Evolutionary conservation across 169 alveolate genomes (phyloP).

Genomic region (Plasmodium cynomolgi): DNA sequence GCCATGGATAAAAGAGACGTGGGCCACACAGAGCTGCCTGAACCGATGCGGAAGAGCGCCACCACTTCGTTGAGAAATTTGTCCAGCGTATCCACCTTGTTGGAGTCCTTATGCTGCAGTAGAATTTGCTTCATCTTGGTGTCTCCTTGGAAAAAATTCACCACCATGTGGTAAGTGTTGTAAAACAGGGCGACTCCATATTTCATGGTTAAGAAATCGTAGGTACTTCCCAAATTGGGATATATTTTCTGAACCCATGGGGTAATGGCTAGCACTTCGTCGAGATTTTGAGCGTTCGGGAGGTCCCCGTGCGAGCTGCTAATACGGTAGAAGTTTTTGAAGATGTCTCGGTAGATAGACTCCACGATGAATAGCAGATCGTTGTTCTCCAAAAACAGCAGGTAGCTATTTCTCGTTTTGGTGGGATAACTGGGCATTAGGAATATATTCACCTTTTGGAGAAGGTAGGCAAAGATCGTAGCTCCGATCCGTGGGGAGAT

Average conservation of each 20-base stretch:
- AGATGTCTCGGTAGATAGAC: constrained; percentile 8
- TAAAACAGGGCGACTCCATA: constrained; percentile 18
- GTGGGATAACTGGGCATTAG: constrained; percentile 43
- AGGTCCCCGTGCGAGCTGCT: not conserved
- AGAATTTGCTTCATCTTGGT: not conserved
- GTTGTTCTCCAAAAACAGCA: constrained; percentile 22
- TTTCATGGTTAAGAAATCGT: constrained; percentile 45
- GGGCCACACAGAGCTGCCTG: not conserved
- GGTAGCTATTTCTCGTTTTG: not conserved
- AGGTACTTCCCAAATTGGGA: constrained; percentile 15
- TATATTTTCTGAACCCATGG: constrained; percentile 37
- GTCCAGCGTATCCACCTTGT: constrained; percentile 17
- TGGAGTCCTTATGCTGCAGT: not conserved
- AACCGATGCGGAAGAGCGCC: not conserved
- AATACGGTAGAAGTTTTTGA: constrained; percentile 9
- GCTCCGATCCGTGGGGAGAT: constrained; percentile 47
- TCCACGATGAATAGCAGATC: constrained; percentile 21
- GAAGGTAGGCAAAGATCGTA: constrained; percentile 3
- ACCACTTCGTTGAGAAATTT: constrained; percentile 33
- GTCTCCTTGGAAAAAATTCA: constrained; percentile 7
- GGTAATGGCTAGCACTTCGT: not conserved
- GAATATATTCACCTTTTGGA: constrained; percentile 21
- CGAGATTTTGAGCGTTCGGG: not conserved
- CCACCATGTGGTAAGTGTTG: not conserved
- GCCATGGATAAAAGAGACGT: not conserved